Evolutionary conservation across 257 asterid species (phyloP).

Genomic region (Primulina eburnea): DNA sequence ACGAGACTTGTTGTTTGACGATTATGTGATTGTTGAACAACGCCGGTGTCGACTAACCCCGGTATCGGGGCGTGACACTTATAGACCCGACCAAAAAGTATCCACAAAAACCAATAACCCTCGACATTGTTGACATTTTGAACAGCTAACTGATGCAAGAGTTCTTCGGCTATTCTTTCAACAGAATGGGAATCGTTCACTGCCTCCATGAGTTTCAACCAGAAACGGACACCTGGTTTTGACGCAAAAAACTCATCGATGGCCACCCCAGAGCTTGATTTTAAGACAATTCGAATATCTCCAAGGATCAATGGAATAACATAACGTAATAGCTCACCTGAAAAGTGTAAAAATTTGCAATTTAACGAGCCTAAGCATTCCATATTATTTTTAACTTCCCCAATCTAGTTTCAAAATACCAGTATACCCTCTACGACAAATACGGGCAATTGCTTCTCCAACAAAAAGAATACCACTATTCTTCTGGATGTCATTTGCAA

Average conservation of each 20-base stretch:
- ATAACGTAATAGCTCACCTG: conserved; percentile 79
- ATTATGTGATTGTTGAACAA: no score
- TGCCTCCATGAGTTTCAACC: conserved; percentile 75
- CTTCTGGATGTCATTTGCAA: conserved; percentile 25
- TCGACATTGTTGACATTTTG: conserved; percentile 58
- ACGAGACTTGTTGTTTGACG: no score
- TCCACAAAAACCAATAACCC: conserved; percentile 89
- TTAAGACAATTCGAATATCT: conserved; percentile 45
- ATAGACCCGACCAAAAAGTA: conserved; percentile 57
- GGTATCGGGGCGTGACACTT: no score
- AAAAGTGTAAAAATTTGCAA: conserved; percentile 25
- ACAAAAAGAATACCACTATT: conserved; percentile 47
- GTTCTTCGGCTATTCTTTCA: conserved; percentile 86
- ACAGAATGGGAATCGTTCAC: conserved; percentile 80
- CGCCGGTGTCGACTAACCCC: no score
- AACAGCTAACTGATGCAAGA: conserved; percentile 65
- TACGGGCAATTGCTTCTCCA: conserved; percentile 75
- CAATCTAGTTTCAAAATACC: conserved; percentile 45
- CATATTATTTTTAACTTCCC: conserved; percentile 18
- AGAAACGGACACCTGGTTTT: conserved; percentile 61
- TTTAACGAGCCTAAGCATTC: conserved; percentile 21
- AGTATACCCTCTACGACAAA: conserved; percentile 89
- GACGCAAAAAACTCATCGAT: conserved; percentile 39
- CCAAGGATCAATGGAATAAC: conserved; percentile 56
- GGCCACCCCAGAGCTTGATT: conserved; percentile 40